Evolutionary conservation across 495 filamentous ascomycete genomes (phyloP), one percentile per base, ranked within the genome.

Genomic region (Talaromyces borbonicus): DNA sequence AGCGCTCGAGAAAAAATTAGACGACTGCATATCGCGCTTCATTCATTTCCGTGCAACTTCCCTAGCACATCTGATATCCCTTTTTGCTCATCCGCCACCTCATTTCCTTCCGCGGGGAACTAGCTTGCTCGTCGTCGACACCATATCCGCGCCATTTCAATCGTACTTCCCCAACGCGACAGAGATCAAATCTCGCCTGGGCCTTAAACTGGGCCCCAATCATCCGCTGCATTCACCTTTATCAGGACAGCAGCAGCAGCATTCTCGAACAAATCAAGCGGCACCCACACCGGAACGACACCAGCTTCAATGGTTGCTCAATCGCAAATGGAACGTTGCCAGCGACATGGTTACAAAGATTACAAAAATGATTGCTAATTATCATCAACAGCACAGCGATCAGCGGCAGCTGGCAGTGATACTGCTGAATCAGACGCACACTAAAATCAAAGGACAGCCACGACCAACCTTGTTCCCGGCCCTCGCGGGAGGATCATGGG

Each of bases 31-130:
- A 7, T 45, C 61, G 8, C 68, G 63, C 30, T 51, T 79, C 18
- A 59, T 59, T 22, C 67, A 80, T 53, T 67, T 75, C 49, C 64
- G 61, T 8, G 52, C 69, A 2, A 70, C 66, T 14, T 73, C 73
- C 5, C 68, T 95, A 16, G 73, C 90, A 5, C 89, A 95, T 61
- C 63, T 94, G 5, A 67, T 95, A 23, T 83, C 84, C 2, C 63
- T 95, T 4, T 59, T 94, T 25, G 62, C 76, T 24, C 76, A 80
- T 46, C 78, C 84, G 15, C 73, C 77, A 2, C 51, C 69, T 11
- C 56, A 56, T 18, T 80, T 84, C 56, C 74, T 85, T 12, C 79
- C 81, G 0, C 49, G 55, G 24, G 61, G 66, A 19, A 83, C 82
- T 4, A 68, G 61, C 15, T 68, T 94, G 1, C 52, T 95, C n/a